A percentile compares a stretch with the other conserved stretches of the same genome.
Evolutionary conservation across 225 moss, liverwort and hornwort species (phyloP).

Genomic region (Anthoceros angustus): DNA sequence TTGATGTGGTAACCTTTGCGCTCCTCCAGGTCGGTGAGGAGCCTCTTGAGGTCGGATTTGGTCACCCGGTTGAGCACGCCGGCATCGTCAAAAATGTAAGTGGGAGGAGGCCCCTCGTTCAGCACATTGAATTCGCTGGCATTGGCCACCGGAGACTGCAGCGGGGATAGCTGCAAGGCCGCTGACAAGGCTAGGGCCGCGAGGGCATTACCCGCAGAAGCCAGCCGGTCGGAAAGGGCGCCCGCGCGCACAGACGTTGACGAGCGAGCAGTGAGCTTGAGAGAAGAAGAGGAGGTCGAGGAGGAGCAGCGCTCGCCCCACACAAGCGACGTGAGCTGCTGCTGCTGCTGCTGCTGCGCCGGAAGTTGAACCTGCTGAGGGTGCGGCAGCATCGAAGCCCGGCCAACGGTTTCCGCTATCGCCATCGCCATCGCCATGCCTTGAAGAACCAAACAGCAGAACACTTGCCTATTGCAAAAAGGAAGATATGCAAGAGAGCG

Average conservation of each 20-base stretch:
- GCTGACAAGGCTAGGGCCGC: conserved; percentile 29
- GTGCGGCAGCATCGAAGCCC: no score
- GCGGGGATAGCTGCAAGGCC: conserved; percentile 16
- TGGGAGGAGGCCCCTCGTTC: conserved; percentile 46
- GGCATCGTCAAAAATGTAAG: conserved; percentile 72
- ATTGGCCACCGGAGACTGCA: conserved; percentile 17
- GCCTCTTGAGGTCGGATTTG: conserved; percentile 60
- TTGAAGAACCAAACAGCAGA: no score
- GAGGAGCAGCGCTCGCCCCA: no score
- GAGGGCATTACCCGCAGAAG: conserved; percentile 1
- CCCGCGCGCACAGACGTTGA: not conserved
- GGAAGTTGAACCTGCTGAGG: no score
- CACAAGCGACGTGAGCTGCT: no score
- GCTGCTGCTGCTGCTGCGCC: no score
- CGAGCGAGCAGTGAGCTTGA: not conserved
- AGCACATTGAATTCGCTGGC: conserved; percentile 70
- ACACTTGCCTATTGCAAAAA: no score
- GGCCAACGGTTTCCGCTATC: no score
- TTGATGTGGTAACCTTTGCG: conserved; percentile 67
- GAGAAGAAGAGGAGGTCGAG: no score
- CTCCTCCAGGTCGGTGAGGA: conserved; percentile 68
- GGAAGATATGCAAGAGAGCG: no score
- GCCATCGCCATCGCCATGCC: no score
- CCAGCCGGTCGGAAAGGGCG: not conserved
- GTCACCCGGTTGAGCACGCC: conserved; percentile 88